Base-by-base conservation (phyloP, 768 basidiomycete genomes). In the Agaricus sinodeliciosus region DNA sequence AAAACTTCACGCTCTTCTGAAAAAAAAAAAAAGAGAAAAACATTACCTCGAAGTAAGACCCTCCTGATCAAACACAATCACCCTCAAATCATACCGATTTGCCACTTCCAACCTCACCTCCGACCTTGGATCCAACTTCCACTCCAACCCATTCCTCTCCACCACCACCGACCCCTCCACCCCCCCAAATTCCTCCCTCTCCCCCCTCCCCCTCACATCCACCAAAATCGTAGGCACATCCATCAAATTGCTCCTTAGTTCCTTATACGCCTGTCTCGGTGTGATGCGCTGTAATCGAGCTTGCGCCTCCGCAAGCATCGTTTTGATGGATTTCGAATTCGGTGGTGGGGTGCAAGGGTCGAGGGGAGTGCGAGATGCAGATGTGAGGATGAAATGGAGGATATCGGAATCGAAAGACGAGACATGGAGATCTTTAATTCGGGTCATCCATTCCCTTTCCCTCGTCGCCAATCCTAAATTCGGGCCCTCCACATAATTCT, bases 61-160 rank as follows among this genome's bases (percentile, higher is more conserved):
- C 46, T 87, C 86, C 62, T 85, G 80, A 64, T 85, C 87, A 59
- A 90, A 81, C 9, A 91, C 67, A 56, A 91, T 86, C 27, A 88
- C 74, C 43, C 85, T 68, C 36, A 90, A 62, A 68, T 90, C 89
- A 59, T 86, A 90, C 50, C 87, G 70, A 67, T 87, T 82, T 19
- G 80, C 88, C 57, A 90, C 81, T 1, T 77, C 67, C 49, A 90
- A 67, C 31, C 83, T 72, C 11, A 77, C 71, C 5, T 76, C 70
- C 58, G 69, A 74, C 51, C 85, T 73, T 3, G 88, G 89, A 65
- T 91, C 88, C 58, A 91, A 83, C 19, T 80, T 76, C 86, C 87
- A 89, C 64, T 91, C 89, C 49, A 91, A 73, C 4, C 82, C 77
- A 60, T 87, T 90, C 19, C 88, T 76, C 60, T 90, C 88, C 53